Percentiles rank a stretch among this genome's conserved stretches.
Conservation (phyloP, 2,329 filamentous ascomycete species). For the Chaetothyriales sp. region DNA sequence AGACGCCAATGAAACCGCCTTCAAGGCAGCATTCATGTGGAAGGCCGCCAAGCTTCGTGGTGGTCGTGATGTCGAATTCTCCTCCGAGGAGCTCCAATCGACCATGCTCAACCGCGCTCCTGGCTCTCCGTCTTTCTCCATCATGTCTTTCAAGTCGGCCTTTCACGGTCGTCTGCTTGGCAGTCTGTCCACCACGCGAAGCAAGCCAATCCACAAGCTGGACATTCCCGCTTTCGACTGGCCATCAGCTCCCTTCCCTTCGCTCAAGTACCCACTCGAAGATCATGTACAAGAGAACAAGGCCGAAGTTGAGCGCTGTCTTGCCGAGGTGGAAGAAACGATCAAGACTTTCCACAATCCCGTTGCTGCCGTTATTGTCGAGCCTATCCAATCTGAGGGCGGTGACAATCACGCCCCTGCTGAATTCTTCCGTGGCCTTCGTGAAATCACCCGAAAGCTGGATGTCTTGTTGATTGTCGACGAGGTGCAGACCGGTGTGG, state of each 20-base stretch:
- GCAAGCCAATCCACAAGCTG: conserved; percentile 87
- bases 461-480: conserved; percentile 59
- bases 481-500: conserved; percentile 86
- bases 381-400: conserved; percentile 86
- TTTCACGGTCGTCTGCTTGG: conserved; percentile 90
- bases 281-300: conserved; percentile 66
- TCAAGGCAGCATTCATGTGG: conserved; percentile 94
- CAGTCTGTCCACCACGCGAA: conserved; percentile 72
- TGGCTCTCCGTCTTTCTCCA: conserved; percentile 63
- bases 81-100: conserved; percentile 54
- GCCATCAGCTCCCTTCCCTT: conserved; percentile 77
- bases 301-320: conserved; percentile 62
- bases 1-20: conserved; percentile 86
- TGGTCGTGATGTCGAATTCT: conserved; percentile 63
- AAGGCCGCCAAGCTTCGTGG: conserved; percentile 68
- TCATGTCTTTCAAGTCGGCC: conserved; percentile 72
- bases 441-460: conserved; percentile 62
- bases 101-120: conserved; percentile 71
- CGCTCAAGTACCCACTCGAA: conserved; percentile 73
- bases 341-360: conserved; percentile 66
- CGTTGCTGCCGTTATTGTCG: conserved; percentile 67
- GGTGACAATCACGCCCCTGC: conserved; percentile 88
- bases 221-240: conserved; percentile 92
- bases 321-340: conserved; percentile 69
- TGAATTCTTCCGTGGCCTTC: conserved; percentile 71